These are phyloP conservation scores for Chloromonas sp. DNA, from an alignment of 163 green algal species.

Conservation along the genomic window DNA sequence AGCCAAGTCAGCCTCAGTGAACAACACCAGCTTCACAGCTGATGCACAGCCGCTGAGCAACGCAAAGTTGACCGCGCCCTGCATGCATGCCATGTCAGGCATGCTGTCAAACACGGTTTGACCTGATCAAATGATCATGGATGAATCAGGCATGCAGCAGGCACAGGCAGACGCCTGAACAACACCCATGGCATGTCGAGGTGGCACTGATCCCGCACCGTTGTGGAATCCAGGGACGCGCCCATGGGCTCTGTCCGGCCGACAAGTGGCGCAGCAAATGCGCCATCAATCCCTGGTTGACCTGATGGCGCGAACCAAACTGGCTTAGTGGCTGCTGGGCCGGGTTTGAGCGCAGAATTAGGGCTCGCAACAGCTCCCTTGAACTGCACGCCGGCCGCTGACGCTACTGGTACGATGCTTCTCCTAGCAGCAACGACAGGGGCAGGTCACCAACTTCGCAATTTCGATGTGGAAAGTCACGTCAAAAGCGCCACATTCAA, in stretches of 20 bases:
- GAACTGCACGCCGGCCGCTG: neutral
- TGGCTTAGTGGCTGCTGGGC: neutral
- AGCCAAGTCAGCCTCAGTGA: slow-evolving; percentile 30
- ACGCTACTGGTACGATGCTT: too few species aligned
- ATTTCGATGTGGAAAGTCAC: too few species aligned
- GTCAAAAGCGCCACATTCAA: too few species aligned
- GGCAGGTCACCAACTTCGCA: too few species aligned
- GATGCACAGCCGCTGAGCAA: slow-evolving; percentile 53
- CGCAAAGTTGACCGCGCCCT: slow-evolving; percentile 76
- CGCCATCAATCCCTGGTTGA: slow-evolving; percentile 10
- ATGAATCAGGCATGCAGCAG: neutral
- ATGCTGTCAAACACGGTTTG: too few species aligned
- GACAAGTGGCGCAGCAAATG: slow-evolving; percentile 37
- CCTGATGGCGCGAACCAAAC: slow-evolving; percentile 22
- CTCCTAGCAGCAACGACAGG: too few species aligned
- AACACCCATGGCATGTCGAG: too few species aligned
- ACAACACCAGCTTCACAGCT: slow-evolving; percentile 69
- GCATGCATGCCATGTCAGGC: slow-evolving; percentile 3
- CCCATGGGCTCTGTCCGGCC: slow-evolving; percentile 52
- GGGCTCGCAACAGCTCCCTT: neutral
- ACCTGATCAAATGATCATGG: too few species aligned
- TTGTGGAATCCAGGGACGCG: slow-evolving; percentile 36
- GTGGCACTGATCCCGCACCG: slow-evolving; percentile 25
- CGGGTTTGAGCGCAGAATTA: neutral
- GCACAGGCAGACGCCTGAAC: too few species aligned